phyloP scores from a whole-genome alignment of 2,329 filamentous ascomycete genomes.

The Chalaropsis ovoidea region DNA sequence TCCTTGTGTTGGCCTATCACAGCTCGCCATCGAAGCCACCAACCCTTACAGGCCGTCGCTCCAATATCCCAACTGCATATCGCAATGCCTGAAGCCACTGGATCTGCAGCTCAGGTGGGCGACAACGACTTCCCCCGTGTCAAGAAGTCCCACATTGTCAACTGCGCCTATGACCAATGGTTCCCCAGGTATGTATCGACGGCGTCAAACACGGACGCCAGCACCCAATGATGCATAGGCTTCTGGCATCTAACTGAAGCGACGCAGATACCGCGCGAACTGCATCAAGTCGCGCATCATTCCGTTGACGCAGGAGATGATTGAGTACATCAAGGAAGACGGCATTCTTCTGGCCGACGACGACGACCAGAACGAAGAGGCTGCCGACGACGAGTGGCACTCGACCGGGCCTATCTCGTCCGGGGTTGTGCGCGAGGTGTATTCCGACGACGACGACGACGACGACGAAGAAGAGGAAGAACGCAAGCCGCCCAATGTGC shows the following conservation, averaged over 20 bases:
- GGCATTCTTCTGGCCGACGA: conserved; percentile 80
- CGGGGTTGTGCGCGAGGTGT: conserved; percentile 35
- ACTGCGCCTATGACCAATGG: conserved; percentile 93
- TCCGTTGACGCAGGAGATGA: conserved; percentile 61
- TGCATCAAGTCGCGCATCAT: conserved; percentile 82
- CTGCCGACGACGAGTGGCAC: conserved; percentile 47
- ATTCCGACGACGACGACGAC: conserved; percentile 35
- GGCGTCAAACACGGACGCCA: conserved; percentile 24
- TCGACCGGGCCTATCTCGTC: conserved; percentile 27
- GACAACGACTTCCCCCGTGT: conserved; percentile 63
- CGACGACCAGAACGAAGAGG: conserved; percentile 44
- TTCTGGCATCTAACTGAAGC: not conserved
- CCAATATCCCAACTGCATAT: not conserved
- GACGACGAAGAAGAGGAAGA: conserved; percentile 35
- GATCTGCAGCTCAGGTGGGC: conserved; percentile 31
- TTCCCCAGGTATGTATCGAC: conserved; percentile 52
- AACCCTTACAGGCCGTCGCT: not conserved
- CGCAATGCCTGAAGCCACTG: conserved; percentile 21
- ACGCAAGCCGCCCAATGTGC: conserved; percentile 41
- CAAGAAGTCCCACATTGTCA: conserved; percentile 74
- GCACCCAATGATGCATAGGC: not conserved
- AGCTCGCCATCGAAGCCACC: not conserved
- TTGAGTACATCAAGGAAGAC: conserved; percentile 82
- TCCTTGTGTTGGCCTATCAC: not conserved
- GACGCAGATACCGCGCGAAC: conserved; percentile 52